Evolutionary conservation across 2,329 filamentous ascomycete species (phyloP), one percentile per base, ranked within the genome.

Genomic region (Trichoderma harzianum): DNA sequence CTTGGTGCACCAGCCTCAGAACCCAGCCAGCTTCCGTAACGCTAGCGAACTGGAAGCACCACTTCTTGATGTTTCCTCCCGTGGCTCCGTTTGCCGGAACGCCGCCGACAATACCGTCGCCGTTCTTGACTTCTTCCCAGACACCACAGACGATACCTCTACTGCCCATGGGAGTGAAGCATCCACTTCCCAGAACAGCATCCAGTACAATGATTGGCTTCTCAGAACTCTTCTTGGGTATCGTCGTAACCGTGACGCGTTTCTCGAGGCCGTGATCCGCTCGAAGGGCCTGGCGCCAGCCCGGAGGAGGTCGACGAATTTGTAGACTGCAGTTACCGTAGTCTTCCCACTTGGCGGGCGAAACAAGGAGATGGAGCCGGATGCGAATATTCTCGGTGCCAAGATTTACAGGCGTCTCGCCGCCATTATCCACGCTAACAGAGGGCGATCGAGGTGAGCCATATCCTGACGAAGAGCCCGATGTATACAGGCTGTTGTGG

Each of bases 111-210:
- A 86, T 84, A 28, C 88, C 88, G 28, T 88, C 85, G 74, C 88
- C 88, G 74, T 91, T 88, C 63, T 90, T 90, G 76, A 91, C 84
- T 74, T 93, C 90, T 79, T 96, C 92, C 90, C 94, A 96, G 43
- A 98, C 92, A 75, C 92, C 95, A 70, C 97, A 90, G 1, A 96
- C 93, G 77, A 98, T 95, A 61, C 95, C 95, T 39, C 93, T 92
- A 75, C 92, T 89, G 6, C 93, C 95, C 73, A 97, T 89, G 21
- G 93, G 86, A 75, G 95, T 92, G 82, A 97, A 97, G 78, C 93
- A 95, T 71, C 90, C 92, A 78, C 94, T 94, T 12, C 92, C 92
- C 2, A 98, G 85, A 62, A 94, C 94, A 1, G 93, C 93, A 80
- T 98, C 95, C 0, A 98, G 86, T 43, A 97, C 81, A 1, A 91